phyloP scores from a whole-genome alignment of 2,329 filamentous ascomycete genomes.

The Cytospora mali region DNA sequence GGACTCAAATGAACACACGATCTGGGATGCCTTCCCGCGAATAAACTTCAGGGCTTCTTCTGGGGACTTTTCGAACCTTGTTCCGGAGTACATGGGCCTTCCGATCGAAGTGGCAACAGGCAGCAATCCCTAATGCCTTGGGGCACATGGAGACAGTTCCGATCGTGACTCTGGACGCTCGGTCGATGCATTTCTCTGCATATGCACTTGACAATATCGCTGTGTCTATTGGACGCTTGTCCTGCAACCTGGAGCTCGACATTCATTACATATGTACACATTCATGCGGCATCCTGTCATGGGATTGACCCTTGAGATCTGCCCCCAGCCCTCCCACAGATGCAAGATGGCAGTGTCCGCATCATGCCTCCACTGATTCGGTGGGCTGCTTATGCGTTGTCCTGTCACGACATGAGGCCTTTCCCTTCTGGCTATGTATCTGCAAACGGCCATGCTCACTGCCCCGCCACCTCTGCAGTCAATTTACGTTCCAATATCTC shows the following conservation, averaged over 20 bases:
- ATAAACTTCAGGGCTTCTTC: background rate
- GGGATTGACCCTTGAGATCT: slow-evolving; percentile 20
- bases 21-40: background rate
- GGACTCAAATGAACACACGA: background rate
- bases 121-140: background rate
- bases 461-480: slow-evolving; percentile 34
- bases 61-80: background rate
- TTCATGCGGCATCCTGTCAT: slow-evolving; percentile 19
- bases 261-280: slow-evolving; percentile 18
- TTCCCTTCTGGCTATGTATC: slow-evolving; percentile 30
- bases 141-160: background rate
- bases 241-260: slow-evolving; percentile 25
- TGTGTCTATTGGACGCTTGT: slow-evolving; percentile 18
- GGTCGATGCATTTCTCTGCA: too few species aligned
- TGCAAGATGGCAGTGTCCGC: slow-evolving; percentile 14
- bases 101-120: background rate
- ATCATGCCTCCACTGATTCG: slow-evolving; percentile 31
- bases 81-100: background rate
- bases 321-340: slow-evolving; percentile 19
- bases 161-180: background rate
- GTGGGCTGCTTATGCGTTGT: slow-evolving; percentile 24
- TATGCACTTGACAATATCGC: slow-evolving; percentile 8
- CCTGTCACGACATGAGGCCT: slow-evolving; percentile 35
- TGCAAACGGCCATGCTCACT: slow-evolving; percentile 31
- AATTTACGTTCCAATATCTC: slow-evolving; percentile 34